Evolutionary conservation across 805 yeast genomes (phyloP), one percentile per base, ranked within the genome.

Genomic region (Saturnispora besseyi): DNA sequence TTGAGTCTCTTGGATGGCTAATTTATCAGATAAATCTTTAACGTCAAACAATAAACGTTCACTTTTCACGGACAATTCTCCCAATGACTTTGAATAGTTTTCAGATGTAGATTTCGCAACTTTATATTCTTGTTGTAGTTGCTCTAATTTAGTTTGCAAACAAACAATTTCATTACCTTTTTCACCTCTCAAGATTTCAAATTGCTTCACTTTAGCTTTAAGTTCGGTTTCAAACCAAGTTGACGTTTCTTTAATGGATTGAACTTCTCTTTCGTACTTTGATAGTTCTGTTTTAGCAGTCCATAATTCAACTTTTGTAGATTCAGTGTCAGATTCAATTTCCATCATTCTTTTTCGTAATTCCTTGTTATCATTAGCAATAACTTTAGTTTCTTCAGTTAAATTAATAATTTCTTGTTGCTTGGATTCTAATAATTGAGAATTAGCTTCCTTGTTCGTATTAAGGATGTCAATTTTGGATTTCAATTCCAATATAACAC

Each of bases 21-120:
- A 54, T 28, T 72, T 67, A 54, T 74, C 78, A 24, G 72, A 72
- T 28, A 82, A 60, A 4, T 71, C 66, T 54, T 76, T 77, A 26
- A 79, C 62, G 49, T 76, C 70, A 1, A 69, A 55, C 28, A 76
- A 60, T 5, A 77, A 59, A 44, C 69, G 63, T 52, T 81, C 75
- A 54, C 74, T 60, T 44, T 65, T 65, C 7, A 63, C 51, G 1
- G 74, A 62, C 4, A 70, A 56, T 2, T 71, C 70, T 3, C 66
- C 62, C 37, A 72, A 60, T 37, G 73, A 67, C 2, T 63, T 60
- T 2, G 62, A 48, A 22, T 76, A 53, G 15, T 61, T 59, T 5
- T 69, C 69, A 41, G 62, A 60, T 0, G 68, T 55, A 3, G 57
- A 37, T 18, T 59, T 58, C 2, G 64, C 54, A 3, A 65, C 52